A percentile compares a stretch with the other conserved stretches of the same genome.
phyloP scores from a whole-genome alignment of 352 stramenopile species.

The Phytophthora chlamydospora region DNA sequence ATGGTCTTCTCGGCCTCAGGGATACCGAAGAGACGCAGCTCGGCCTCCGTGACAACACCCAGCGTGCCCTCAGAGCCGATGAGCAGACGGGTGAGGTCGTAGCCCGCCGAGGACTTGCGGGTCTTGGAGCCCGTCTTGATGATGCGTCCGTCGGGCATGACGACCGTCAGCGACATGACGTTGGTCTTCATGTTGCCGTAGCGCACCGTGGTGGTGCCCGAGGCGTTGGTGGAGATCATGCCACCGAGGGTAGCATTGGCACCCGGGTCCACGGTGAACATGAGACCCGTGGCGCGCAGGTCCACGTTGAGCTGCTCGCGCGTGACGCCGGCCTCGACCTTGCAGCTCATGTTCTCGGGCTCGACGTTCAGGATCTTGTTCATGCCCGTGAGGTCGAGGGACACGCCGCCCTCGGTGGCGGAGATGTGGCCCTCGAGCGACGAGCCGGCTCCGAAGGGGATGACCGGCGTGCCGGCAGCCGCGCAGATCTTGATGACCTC shows the following conservation, averaged over 20 bases:
- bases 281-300: conserved; percentile 88
- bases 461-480: conserved; percentile 86
- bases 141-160: conserved; percentile 91
- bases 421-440: conserved; percentile 97
- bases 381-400: conserved; percentile 90
- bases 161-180: conserved; percentile 92
- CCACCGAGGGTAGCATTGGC: conserved; percentile 96
- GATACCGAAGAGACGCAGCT: conserved; percentile 94
- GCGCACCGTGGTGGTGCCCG: conserved; percentile 89
- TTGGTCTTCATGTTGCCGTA: conserved; percentile 98
- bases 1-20: conserved; percentile 91
- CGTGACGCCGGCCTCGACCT: conserved; percentile 95
- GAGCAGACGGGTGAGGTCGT: conserved; percentile 95
- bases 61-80: conserved; percentile 96
- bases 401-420: conserved; percentile 88
- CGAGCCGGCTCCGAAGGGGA: conserved; percentile 93
- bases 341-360: conserved; percentile 89
- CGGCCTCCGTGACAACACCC: conserved; percentile 94
- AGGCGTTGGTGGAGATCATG: conserved; percentile 94
- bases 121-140: conserved; percentile 92
- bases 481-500: conserved; percentile 92
- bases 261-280: conserved; percentile 97
- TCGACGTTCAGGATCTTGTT: conserved; percentile 77
- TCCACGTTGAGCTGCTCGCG: conserved; percentile 92
- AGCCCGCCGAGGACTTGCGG: conserved; percentile 97